Conservation (phyloP, 2,329 filamentous ascomycete species). For the Colletotrichum lupini region DNA sequence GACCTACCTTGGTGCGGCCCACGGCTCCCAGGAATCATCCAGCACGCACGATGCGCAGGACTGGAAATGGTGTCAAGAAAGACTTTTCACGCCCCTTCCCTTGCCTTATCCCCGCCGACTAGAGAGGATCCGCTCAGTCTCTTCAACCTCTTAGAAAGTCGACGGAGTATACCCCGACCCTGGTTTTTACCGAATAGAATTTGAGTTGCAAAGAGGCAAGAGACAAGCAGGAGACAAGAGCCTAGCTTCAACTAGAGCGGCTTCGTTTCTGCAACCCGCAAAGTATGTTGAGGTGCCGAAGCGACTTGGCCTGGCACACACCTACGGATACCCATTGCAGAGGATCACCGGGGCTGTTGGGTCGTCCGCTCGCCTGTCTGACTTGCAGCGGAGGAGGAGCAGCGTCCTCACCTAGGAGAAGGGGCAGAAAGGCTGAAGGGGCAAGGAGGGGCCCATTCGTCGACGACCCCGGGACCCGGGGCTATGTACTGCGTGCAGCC, state of each 20-base stretch:
- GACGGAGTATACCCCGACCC: neutral
- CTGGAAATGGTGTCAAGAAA: slow-evolving; percentile 5
- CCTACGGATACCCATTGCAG: neutral
- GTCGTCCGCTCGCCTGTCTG: neutral
- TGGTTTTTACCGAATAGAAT: neutral
- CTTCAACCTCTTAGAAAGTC: neutral
- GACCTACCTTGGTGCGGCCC: slow-evolving; percentile 5
- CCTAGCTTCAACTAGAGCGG: neutral
- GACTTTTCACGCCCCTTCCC: neutral
- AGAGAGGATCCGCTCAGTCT: neutral
- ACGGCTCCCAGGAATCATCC: neutral
- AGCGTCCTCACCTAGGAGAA: neutral
- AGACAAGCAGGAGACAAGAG: slow-evolving; percentile 13
- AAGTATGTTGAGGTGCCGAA: slow-evolving; percentile 14
- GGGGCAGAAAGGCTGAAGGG: neutral
- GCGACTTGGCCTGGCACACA: slow-evolving; percentile 8
- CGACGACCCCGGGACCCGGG: neutral
- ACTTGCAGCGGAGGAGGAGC: neutral
- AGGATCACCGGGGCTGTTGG: neutral
- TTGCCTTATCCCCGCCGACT: neutral
- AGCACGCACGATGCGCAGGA: neutral
- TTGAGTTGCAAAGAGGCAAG: slow-evolving; percentile 6
- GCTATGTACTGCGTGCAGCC: slow-evolving; percentile 6
- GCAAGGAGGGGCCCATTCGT: neutral
- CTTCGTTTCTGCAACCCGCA: slow-evolving; percentile 12